Conservation (phyloP, 1,139 yeast species). For the Geotrichum bryndzae region DNA sequence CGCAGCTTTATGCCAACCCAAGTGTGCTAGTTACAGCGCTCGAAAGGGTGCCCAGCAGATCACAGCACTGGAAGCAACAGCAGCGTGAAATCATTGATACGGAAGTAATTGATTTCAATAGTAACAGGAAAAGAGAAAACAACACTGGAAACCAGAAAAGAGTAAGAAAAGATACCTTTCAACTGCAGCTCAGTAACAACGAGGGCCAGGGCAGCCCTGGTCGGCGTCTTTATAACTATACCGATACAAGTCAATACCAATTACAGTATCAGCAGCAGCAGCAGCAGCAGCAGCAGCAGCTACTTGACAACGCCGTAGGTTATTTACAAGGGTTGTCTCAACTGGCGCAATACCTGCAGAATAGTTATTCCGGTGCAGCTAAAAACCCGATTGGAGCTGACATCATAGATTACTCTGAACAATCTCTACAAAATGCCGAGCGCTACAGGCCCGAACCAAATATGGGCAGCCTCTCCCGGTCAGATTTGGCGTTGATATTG, state of each 20-base stretch:
- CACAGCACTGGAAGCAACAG: background rate
- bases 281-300: background rate
- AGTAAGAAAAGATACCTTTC: background rate
- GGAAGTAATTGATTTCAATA: background rate
- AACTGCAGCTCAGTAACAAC: background rate
- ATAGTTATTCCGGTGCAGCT: background rate
- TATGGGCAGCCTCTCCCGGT: background rate
- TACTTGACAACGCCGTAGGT: background rate
- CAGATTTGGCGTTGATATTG: background rate
- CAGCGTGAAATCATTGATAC: background rate
- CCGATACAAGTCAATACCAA: background rate
- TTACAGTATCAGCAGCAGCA: background rate
- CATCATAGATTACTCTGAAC: background rate
- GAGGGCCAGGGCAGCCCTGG: background rate
- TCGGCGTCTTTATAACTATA: background rate
- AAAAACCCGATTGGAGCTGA: background rate
- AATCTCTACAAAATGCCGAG: background rate
- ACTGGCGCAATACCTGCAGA: background rate
- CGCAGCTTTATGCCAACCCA: background rate
- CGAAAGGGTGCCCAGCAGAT: background rate
- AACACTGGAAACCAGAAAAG: background rate
- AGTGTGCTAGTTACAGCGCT: background rate
- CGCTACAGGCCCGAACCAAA: background rate
- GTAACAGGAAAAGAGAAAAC: background rate
- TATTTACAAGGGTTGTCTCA: background rate